Evolutionary conservation across 768 basidiomycete species (phyloP).

Genomic region (Botryobasidium botryosum): DNA sequence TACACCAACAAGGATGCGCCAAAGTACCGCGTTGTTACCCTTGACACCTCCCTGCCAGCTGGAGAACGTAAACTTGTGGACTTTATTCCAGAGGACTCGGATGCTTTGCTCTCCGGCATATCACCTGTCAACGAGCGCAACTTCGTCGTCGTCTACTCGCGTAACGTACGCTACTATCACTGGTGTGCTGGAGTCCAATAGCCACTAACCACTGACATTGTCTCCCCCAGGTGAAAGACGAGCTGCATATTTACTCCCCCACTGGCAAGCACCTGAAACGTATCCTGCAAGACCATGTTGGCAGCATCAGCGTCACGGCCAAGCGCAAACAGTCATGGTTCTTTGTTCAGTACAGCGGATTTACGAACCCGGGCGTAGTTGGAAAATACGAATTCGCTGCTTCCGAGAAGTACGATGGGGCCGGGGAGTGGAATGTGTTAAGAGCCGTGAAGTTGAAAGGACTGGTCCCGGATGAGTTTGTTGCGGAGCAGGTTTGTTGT

Average conservation of each 20-base stretch:
- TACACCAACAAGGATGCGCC: constrained; percentile 50
- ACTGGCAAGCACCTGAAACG: constrained; percentile 36
- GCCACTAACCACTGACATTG: no score
- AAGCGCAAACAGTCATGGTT: constrained; percentile 37
- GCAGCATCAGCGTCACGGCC: constrained; percentile 36
- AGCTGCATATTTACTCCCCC: constrained; percentile 52
- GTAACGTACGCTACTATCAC: constrained; percentile 34
- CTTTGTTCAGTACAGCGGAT: constrained; percentile 47
- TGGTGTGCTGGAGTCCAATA: no score
- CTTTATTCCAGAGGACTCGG: constrained; percentile 50
- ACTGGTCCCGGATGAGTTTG: constrained; percentile 49
- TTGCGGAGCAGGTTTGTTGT: constrained; percentile 49
- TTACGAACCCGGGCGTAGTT: constrained; percentile 54
- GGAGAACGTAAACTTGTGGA: constrained; percentile 37
- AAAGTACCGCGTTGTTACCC: constrained; percentile 43
- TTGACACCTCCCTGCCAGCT: constrained; percentile 41
- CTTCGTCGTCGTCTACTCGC: constrained; percentile 47
- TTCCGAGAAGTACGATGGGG: constrained; percentile 26
- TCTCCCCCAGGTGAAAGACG: constrained; percentile 49
- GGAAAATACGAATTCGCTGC: constrained; percentile 41
- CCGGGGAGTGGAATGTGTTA: constrained; percentile 38
- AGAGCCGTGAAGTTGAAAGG: constrained; percentile 41
- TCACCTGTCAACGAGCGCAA: constrained; percentile 33
- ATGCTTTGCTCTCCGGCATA: constrained; percentile 35
- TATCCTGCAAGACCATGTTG: constrained; percentile 50